phyloP scores from a whole-genome alignment of 2,329 filamentous ascomycete species.

The Aureobasidium namibiae region DNA sequence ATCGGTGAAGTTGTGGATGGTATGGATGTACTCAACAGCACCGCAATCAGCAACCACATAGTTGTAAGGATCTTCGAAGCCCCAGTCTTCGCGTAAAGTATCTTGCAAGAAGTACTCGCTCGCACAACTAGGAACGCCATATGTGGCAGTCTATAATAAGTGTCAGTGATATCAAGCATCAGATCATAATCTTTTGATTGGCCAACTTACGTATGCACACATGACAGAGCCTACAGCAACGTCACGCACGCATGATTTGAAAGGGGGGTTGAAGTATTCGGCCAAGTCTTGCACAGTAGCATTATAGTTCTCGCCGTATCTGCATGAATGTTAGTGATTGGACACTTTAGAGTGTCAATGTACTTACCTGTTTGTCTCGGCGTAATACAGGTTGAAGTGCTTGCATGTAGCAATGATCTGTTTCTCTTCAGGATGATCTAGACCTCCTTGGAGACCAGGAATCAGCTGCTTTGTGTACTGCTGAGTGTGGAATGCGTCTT shows the following conservation, averaged over 20 bases:
- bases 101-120: slow-evolving; percentile 54
- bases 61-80: slow-evolving; percentile 52
- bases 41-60: slow-evolving; percentile 60
- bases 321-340: background rate
- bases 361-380: background rate
- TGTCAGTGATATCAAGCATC: background rate
- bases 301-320: slow-evolving; percentile 15
- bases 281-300: slow-evolving; percentile 48
- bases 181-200: too few relatives aligned
- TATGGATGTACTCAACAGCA: slow-evolving; percentile 51
- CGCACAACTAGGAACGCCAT: slow-evolving; percentile 58
- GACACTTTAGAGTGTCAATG: background rate
- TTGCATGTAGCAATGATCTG: slow-evolving; percentile 40
- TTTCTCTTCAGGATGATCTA: slow-evolving; percentile 25
- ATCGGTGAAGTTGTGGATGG: slow-evolving; percentile 35
- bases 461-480: slow-evolving; percentile 28
- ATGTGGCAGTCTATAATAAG: slow-evolving; percentile 44
- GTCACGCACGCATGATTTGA: slow-evolving; percentile 44
- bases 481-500: slow-evolving; percentile 26
- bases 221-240: slow-evolving; percentile 42
- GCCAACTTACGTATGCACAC: slow-evolving; percentile 42
- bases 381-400: slow-evolving; percentile 27
- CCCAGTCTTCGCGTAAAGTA: slow-evolving; percentile 57
- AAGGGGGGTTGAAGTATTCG: slow-evolving; percentile 61
- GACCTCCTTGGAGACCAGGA: slow-evolving; percentile 26